Evolutionary conservation across 768 basidiomycete species (phyloP), one percentile per base, ranked within the genome.

Genomic region (Arthromyces matolae): DNA sequence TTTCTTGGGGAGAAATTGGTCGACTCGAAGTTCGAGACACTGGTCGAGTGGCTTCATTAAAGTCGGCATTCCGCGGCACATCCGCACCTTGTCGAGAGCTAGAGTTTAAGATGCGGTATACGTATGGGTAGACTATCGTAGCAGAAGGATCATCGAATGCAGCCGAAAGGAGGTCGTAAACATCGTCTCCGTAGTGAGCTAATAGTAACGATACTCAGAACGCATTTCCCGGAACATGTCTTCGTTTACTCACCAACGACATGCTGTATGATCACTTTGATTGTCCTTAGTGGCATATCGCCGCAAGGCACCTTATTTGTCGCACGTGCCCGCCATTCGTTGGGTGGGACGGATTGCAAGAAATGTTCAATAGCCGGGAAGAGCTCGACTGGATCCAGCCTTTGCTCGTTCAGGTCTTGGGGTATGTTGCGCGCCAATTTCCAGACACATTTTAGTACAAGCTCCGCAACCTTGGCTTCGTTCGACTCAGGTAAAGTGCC

Each of bases 221-320:
- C 35, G 36, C 19, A 4, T 16, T 24, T 46, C 20, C 14, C 33
- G 42, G 40, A 29, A 46, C 47, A 29, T 35, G 22, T 20, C 5
- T 9, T 31, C 22, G 16, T 19, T 14, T 14, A 80, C 93, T 72
- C 55, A 94, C 93, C 89, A 57, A 97, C 91, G 47, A 97, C 81
- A 64, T 95, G 93, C 68, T 98, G 96, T 28, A 99, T 89, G 57
- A 99, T 91, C 33, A 96, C 94, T 73, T 99, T 99, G 65, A 98
- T 90, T 2, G 96, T 98, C 52, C 96, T 77, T 49, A 99, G 67
- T 2, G 96, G 96, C 94, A 98, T 94, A 60, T 99, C 96, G 20
- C 93, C 94, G 61, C 94, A 88, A 3, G 96, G 94, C 1, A 98
- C 82, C 53, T 86, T 88, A 61, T 90, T 93, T 1, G 85, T 86